phyloP scores from a whole-genome alignment of 2,329 filamentous ascomycete genomes.

The Fonsecaea multimorphosa region DNA sequence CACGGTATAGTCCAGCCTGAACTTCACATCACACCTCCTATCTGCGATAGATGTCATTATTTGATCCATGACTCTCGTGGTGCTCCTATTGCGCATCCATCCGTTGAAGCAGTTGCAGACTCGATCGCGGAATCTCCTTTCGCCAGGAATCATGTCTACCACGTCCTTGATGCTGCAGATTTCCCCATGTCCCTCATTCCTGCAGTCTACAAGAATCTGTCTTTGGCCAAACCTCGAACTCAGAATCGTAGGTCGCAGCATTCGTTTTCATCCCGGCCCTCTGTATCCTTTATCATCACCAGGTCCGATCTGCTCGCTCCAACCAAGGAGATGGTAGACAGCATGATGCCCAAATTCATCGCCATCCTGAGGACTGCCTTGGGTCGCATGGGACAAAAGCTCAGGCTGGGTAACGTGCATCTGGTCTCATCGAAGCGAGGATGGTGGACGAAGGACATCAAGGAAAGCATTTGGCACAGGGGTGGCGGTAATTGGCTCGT shows the following conservation, averaged over 20 bases:
- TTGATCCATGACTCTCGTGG: constrained; percentile 77
- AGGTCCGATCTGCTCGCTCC: constrained; percentile 84
- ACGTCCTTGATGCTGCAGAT: constrained; percentile 92
- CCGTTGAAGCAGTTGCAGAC: constrained; percentile 77
- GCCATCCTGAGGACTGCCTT: constrained; percentile 78
- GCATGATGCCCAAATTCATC: constrained; percentile 82
- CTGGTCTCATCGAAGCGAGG: constrained; percentile 83
- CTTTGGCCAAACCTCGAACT: constrained; percentile 75
- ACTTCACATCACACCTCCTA: constrained; percentile 49
- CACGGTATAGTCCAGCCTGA: constrained; percentile 17
- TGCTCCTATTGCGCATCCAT: constrained; percentile 77
- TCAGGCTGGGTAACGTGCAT: constrained; percentile 85
- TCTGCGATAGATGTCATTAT: constrained; percentile 88
- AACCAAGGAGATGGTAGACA: constrained; percentile 80
- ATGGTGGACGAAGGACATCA: constrained; percentile 91
- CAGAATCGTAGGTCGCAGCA: constrained; percentile 73
- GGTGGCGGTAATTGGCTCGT: constrained; percentile 94
- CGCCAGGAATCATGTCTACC: constrained; percentile 92
- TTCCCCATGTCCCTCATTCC: constrained; percentile 94
- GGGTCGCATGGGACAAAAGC: constrained; percentile 67
- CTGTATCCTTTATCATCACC: constrained; percentile 85
- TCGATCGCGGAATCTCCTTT: constrained; percentile 89
- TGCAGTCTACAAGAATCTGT: constrained; percentile 71
- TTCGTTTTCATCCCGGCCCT: constrained; percentile 52
- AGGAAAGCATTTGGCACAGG: constrained; percentile 80